phyloP scores from a whole-genome alignment of 1,284 basidiomycete species.

The Cerrena zonata region DNA sequence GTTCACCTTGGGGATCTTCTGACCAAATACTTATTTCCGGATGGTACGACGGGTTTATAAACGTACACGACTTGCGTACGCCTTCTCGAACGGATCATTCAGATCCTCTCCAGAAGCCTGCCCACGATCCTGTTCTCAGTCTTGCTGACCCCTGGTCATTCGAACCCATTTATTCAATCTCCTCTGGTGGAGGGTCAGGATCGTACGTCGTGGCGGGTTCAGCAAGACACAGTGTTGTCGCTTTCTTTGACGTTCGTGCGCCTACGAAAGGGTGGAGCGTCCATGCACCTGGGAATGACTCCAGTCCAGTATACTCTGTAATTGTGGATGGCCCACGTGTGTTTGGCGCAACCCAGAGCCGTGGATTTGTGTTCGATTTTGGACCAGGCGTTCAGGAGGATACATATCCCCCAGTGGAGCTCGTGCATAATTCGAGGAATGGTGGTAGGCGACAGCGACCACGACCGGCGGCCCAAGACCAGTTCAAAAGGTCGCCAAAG shows the following conservation, averaged over 20 bases:
- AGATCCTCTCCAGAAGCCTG: conserved; percentile 17
- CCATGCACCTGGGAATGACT: conserved; percentile 68
- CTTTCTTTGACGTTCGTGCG: conserved; percentile 70
- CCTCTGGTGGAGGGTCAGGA: conserved; percentile 61
- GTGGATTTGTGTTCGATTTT: conserved; percentile 74
- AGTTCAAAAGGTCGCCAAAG: conserved; percentile 36
- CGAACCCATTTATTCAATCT: conserved; percentile 68
- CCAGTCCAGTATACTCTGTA: conserved; percentile 67
- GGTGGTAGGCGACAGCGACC: background rate
- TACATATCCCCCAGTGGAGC: conserved; percentile 51
- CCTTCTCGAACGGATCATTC: conserved; percentile 22
- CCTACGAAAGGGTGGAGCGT: conserved; percentile 63
- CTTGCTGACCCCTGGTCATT: conserved; percentile 60
- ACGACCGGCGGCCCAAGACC: conserved; percentile 21
- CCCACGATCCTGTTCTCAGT: conserved; percentile 50
- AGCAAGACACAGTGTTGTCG: conserved; percentile 66
- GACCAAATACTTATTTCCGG: conserved; percentile 70
- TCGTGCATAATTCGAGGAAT: conserved; percentile 17
- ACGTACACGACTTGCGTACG: conserved; percentile 65
- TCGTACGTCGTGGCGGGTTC: conserved; percentile 65
- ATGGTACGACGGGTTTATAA: conserved; percentile 71
- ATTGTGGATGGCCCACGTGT: conserved; percentile 66
- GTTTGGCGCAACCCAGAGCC: conserved; percentile 67
- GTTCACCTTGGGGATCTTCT: conserved; percentile 60
- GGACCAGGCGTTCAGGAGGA: conserved; percentile 51